Evolutionary conservation across 1,284 basidiomycete genomes (phyloP).

Genomic region (Ustilago bromivora): DNA sequence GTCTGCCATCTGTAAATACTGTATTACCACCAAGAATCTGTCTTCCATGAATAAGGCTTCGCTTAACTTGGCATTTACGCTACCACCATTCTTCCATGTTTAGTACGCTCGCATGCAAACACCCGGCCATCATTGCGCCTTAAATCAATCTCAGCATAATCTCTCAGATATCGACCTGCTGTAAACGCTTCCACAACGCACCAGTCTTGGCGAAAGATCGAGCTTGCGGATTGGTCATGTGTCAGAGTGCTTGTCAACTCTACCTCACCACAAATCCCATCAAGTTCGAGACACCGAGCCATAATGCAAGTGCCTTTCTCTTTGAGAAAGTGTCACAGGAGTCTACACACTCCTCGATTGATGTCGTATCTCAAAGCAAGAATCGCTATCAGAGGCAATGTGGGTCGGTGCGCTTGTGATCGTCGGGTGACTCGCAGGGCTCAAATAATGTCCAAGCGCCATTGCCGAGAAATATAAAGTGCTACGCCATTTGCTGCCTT

Average conservation of each 20-base stretch:
- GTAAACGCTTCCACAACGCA: neutral
- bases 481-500: slow-evolving; percentile 15
- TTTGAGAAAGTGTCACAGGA: too few species aligned
- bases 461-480: slow-evolving; percentile 15
- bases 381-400: neutral
- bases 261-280: too few species aligned
- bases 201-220: neutral
- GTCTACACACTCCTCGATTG: too few species aligned
- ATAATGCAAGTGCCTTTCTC: too few species aligned
- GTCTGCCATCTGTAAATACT: slow-evolving; percentile 27
- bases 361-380: neutral
- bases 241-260: neutral
- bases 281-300: too few species aligned
- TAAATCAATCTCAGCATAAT: neutral
- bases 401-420: too few species aligned
- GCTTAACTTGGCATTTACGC: neutral
- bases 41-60: neutral
- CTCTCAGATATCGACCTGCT: neutral
- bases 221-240: neutral
- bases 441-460: neutral
- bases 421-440: slow-evolving; percentile 9
- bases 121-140: neutral
- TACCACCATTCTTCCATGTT: slow-evolving; percentile 23
- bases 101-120: slow-evolving; percentile 7
- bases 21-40: slow-evolving; percentile 24